These are phyloP conservation scores for Cichorium intybus DNA, from an alignment of 140 eudicot species.

Conservation along the genomic window DNA sequence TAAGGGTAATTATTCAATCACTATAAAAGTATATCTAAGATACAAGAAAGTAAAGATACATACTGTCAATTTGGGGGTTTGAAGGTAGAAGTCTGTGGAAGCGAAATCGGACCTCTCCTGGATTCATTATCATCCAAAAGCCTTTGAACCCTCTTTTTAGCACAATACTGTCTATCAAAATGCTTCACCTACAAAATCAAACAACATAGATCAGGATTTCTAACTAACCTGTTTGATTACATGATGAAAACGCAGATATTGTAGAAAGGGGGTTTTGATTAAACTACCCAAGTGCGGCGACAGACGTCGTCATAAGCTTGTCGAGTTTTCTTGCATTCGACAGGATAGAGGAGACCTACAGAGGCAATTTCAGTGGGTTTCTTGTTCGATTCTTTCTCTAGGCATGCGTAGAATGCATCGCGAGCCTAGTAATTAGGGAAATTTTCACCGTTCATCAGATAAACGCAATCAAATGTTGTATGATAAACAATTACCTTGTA, in stretches of 20 bases:
- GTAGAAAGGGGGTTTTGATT: not conserved
- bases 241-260: not conserved
- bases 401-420: constrained; percentile 78
- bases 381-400: constrained; percentile 68
- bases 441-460: not conserved
- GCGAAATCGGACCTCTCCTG: constrained; percentile 76
- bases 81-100: constrained; percentile 52
- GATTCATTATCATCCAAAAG: constrained; percentile 75
- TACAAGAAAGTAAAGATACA: not conserved
- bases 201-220: not conserved
- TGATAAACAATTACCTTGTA: constrained; percentile 50
- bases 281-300: constrained; percentile 82
- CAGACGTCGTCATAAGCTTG: constrained; percentile 51
- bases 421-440: constrained; percentile 58
- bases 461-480: not conserved
- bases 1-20: not conserved
- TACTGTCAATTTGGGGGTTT: constrained; percentile 34
- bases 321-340: constrained; percentile 68
- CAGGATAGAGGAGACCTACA: constrained; percentile 81
- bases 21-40: not conserved
- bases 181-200: constrained; percentile 73
- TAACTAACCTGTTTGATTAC: not conserved
- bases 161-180: constrained; percentile 83
- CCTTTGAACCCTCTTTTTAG: constrained; percentile 73
- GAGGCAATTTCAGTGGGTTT: constrained; percentile 76